Evolutionary conservation across 2,329 filamentous ascomycete genomes (phyloP), one percentile per base, ranked within the genome.

Genomic region (Hypocrella siamensis): DNA sequence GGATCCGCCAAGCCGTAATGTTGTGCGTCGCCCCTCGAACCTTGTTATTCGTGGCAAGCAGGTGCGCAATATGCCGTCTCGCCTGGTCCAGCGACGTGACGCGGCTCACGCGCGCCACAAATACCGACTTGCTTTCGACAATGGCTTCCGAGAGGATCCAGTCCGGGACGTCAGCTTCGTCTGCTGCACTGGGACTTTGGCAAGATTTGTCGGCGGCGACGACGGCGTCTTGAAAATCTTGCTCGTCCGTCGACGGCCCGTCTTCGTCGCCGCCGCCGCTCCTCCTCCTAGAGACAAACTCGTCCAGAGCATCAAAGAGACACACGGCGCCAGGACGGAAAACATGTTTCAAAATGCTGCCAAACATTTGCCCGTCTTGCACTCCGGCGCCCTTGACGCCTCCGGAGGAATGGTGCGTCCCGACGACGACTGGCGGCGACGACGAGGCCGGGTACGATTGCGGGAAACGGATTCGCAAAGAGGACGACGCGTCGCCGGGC

Each of bases 1-100:
- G 71, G 33, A 96, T 86, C 9, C 90, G 72, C 82, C 85, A 96
- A 2, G 88, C 88, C 15, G 79, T 86, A 48, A 98, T 94, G 53
- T 96, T 96, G 53, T 98, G 90, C 37, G 88, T 85, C 4, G 90
- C 90, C 29, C 68, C 63, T n/a, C 84, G 77, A 22, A 84, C 77
- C 43, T 81, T 84, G 56, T 80, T 85, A 54, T 96, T 85, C 7
- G 75, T 80, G 5, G 76, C 68, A 6, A 94, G 65, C 1, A 98
- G 66, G 51, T 92, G 76, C 27, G 72, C 63, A 2, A 96, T 57
- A 46, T 72, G 86, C 3, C 60, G 54, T 35, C 73, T 70, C 3
- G 86, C 88, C 52, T 90, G 70, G 1, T 65, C 60, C 1, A 81
- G 70, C 4, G 77, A 81, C 0, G 65, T 59, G 2, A 93, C 83